A percentile compares a stretch with the other conserved stretches of the same genome.
These are phyloP conservation scores for Termitomyces sp. DNA, from an alignment of 768 basidiomycete genomes.

Conservation along the genomic window DNA sequence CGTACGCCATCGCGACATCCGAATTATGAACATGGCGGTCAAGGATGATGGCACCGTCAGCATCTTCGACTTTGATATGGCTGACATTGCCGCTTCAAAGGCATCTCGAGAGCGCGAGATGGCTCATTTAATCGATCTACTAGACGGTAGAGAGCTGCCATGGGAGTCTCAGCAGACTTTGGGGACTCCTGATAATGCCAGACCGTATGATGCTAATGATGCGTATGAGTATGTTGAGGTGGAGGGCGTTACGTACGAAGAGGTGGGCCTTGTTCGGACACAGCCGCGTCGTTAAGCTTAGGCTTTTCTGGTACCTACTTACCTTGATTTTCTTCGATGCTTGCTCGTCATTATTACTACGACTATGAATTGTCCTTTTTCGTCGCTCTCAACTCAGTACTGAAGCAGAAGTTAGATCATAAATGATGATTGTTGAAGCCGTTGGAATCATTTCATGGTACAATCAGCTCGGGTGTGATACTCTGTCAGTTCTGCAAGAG, in stretches of 20 bases:
- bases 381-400: too few relatives aligned
- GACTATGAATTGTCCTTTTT: background rate
- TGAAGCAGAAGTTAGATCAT: background rate
- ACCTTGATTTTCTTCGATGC: too few relatives aligned
- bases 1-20: conserved; percentile 20
- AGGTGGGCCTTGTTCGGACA: background rate
- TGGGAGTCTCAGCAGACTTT: background rate
- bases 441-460: background rate
- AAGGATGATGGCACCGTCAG: conserved; percentile 11
- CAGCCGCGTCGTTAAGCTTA: background rate
- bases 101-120: conserved; percentile 8
- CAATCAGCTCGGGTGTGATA: too few relatives aligned
- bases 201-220: background rate
- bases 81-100: conserved; percentile 5
- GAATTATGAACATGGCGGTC: conserved; percentile 17
- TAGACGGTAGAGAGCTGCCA: conserved; percentile 3
- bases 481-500: too few relatives aligned
- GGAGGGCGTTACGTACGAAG: background rate
- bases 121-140: conserved; percentile 3
- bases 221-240: background rate
- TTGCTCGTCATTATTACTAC: too few relatives aligned
- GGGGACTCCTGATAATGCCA: background rate
- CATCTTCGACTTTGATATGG: conserved; percentile 22
- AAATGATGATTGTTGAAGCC: background rate
- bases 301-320: too few relatives aligned